phyloP scores from a whole-genome alignment of 257 asterid species.

The Nicotiana benthamiana region DNA sequence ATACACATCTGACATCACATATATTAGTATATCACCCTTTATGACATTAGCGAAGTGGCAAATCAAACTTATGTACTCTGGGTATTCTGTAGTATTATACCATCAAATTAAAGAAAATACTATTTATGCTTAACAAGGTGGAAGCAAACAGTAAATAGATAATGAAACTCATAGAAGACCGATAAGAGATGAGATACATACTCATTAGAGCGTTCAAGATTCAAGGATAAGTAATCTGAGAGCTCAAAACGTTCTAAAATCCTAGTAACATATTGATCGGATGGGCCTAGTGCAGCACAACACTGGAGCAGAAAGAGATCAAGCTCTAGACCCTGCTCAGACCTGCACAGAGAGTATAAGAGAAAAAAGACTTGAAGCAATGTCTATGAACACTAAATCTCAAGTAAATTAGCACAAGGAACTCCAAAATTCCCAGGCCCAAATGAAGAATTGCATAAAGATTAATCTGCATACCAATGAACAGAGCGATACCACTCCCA shows the following conservation, averaged over 20 bases:
- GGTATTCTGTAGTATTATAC: background rate
- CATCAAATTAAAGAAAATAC: background rate
- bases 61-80: background rate
- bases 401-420: background rate
- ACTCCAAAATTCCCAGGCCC: background rate
- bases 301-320: conserved; percentile 95
- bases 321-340: conserved; percentile 87
- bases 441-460: conserved; percentile 6
- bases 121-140: background rate
- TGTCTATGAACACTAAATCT: background rate
- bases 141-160: background rate
- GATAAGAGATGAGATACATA: conserved; percentile 41
- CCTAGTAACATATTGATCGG: conserved; percentile 73
- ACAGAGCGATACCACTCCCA: conserved; percentile 89
- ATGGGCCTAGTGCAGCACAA: conserved; percentile 95
- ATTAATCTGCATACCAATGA: conserved; percentile 59
- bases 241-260: conserved; percentile 90
- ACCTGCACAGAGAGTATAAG: conserved; percentile 44
- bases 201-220: conserved; percentile 82
- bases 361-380: conserved; percentile 2
- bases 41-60: background rate
- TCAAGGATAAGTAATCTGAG: conserved; percentile 55
- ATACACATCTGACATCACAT: background rate
- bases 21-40: background rate
- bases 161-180: conserved; percentile 13